Conservation (phyloP, 1,284 basidiomycete species). For the Naganishia sp. region DNA sequence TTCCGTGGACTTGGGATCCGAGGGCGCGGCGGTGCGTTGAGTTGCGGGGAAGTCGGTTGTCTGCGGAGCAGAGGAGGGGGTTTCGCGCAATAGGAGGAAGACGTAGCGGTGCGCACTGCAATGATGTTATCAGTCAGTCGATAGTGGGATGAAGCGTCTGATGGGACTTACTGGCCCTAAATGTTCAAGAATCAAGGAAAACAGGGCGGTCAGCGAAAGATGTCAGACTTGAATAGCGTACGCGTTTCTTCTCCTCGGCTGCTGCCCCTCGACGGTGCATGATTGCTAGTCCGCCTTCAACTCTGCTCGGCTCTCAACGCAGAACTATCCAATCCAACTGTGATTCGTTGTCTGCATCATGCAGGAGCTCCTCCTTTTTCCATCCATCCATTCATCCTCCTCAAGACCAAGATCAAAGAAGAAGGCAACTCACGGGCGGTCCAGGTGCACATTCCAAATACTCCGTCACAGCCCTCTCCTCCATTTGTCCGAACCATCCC, state of each 20-base stretch:
- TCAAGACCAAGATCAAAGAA: no score
- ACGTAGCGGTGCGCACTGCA: conserved; percentile 25
- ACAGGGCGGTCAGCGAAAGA: no score
- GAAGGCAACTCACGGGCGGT: conserved; percentile 20
- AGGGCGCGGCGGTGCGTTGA: conserved; percentile 14
- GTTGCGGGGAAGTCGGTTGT: conserved; percentile 21
- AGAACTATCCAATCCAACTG: no score
- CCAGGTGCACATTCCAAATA: conserved; percentile 28
- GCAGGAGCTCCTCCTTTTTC: no score
- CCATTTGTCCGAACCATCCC: conserved; percentile 1
- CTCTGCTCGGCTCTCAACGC: no score
- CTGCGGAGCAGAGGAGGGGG: conserved; percentile 10
- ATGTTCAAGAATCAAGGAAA: neutral
- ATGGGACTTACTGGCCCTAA: conserved; percentile 15
- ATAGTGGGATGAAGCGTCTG: neutral
- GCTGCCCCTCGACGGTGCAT: no score
- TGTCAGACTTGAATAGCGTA: no score
- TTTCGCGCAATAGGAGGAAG: conserved; percentile 19
- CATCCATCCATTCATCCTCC: no score
- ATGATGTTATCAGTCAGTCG: neutral
- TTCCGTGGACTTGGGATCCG: conserved; percentile 10
- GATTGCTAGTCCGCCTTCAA: no score
- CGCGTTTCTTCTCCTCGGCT: no score
- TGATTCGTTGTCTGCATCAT: no score
- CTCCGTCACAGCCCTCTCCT: conserved; percentile 20